Base-by-base conservation (phyloP, 1,284 basidiomycete species). In the Spongiforma sp. region DNA sequence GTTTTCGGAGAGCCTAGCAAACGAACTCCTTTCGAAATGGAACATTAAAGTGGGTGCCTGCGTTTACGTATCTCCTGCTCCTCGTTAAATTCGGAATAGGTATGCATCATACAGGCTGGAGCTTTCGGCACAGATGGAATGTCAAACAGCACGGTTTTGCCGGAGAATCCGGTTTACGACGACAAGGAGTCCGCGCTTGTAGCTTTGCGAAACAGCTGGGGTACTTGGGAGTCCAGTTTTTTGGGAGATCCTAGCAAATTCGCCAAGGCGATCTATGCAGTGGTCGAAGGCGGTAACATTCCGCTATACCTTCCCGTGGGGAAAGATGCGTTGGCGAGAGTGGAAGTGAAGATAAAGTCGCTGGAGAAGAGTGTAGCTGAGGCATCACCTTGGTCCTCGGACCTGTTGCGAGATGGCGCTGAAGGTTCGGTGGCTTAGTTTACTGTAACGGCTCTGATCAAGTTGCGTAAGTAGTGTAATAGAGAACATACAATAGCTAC, bases 1-100 rank as follows among this genome's bases (percentile, higher is more conserved):
- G 0, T 72, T 71, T 24, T 63, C 72, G 21, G 56, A 62, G 37
- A 46, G 53, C 21, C 52, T 71, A 6, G 62, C 63, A 9, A 69
- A 60, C 21, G 70, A 71, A 50, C 9, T 74, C 10, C 59, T 68
- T 21, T 68, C 61, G 4, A n/a, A 62, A 30, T 71, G 70, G 72
- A 74, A 74, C 30, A 74, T 69, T 57, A 71, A 69, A 58, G 68
- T 67, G 8, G n/a, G 68, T 28, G 10, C 4, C 15, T 9, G 24
- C 46, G 24, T 46, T 28, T 7, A 41, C 30, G 21, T 19, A 15
- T 19, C 12, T 15, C n/a, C 6, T 55, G 33, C 15, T 21, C 9
- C 12, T n/a, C 10, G 7, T 30, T n/a, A 54, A 15, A 21, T 5
- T n/a, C 19, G 50, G 14, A 33, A 7, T 21, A 74, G 67, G 53